Evolutionary conservation across 140 eudicot genomes (phyloP).

Genomic region (Oenanthe javanica): DNA sequence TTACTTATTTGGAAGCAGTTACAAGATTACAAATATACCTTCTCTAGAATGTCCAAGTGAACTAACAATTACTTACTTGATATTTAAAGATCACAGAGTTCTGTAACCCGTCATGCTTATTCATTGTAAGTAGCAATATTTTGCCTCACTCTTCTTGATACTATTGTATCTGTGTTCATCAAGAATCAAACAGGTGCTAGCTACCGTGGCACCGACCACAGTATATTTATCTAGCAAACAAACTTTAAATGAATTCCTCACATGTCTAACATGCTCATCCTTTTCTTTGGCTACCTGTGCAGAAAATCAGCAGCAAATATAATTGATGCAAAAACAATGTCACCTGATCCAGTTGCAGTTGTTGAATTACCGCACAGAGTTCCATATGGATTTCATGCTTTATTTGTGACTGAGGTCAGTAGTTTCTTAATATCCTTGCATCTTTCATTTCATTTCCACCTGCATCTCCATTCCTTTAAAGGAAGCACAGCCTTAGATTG

Average conservation of each 20-base stretch:
- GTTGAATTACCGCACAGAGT: constrained; percentile 86
- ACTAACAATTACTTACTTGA: neutral
- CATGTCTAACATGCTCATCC: neutral
- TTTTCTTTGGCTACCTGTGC: neutral
- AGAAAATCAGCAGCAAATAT: constrained; percentile 69
- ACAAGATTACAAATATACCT: neutral
- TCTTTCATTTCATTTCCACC: neutral
- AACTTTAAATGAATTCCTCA: neutral
- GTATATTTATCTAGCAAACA: neutral
- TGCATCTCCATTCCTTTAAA: neutral
- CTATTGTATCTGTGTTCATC: neutral
- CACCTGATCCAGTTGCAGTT: constrained; percentile 88
- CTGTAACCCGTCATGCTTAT: neutral
- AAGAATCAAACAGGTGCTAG: neutral
- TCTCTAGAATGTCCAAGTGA: neutral
- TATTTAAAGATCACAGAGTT: neutral
- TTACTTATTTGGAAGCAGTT: neutral
- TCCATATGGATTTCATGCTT: constrained; percentile 97
- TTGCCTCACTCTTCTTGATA: neutral
- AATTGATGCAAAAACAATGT: constrained; percentile 95
- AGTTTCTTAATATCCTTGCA: neutral
- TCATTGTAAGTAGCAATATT: neutral
- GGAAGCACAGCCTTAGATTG: neutral
- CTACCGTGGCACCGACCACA: neutral
- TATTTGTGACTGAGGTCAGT: constrained; percentile 94